Percentiles rank a stretch among this genome's conserved stretches.
These are phyloP conservation scores for Meyerozyma guilliermondii DNA, from an alignment of 1,139 yeast species.

Conservation along the genomic window DNA sequence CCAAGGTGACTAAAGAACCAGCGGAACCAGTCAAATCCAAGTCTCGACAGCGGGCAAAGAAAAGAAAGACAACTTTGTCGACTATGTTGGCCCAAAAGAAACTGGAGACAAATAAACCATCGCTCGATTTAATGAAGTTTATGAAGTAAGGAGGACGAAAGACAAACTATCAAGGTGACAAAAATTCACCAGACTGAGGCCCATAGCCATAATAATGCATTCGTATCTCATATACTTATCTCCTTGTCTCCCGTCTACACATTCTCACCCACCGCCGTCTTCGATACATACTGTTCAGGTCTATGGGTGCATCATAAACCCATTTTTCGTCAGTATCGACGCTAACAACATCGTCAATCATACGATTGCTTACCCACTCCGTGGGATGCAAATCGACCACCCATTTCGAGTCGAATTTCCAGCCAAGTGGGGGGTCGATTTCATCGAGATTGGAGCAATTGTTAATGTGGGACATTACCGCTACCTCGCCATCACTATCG, in stretches of 20 bases:
- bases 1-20: constrained; percentile 4
- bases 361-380: constrained; percentile 50
- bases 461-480: constrained; percentile 6
- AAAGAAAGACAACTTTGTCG: constrained; percentile 29
- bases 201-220: background rate
- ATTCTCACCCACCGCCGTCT: constrained; percentile 1
- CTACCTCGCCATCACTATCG: constrained; percentile 1
- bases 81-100: constrained; percentile 40
- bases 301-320: constrained; percentile 54
- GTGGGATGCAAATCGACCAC: constrained; percentile 52
- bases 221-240: background rate
- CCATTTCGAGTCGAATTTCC: constrained; percentile 56
- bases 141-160: too few species aligned
- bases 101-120: constrained; percentile 23
- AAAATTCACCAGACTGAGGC: too few species aligned
- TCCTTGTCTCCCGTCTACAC: background rate
- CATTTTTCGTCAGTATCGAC: constrained; percentile 70
- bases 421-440: constrained; percentile 51
- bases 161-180: too few species aligned
- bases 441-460: constrained; percentile 22
- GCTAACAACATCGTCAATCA: constrained; percentile 48
- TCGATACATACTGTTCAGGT: constrained; percentile 4
- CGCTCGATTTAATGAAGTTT: constrained; percentile 9
- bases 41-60: constrained; percentile 23
- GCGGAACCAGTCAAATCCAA: constrained; percentile 3